A percentile compares a stretch with the other conserved stretches of the same genome.
phyloP scores from a whole-genome alignment of 768 basidiomycete species.

The Galerina marginata region DNA sequence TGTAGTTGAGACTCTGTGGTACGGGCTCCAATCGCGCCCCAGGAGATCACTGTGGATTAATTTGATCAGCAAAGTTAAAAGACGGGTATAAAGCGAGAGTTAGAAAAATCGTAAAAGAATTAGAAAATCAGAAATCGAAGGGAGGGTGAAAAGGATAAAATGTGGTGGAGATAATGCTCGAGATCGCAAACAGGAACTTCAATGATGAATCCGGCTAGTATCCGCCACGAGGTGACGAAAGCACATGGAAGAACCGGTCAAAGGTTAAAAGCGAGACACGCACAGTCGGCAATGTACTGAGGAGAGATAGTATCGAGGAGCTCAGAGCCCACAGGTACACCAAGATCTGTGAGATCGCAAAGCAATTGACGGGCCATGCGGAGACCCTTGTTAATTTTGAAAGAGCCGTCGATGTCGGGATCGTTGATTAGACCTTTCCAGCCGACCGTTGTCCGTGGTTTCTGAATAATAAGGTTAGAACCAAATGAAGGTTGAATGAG shows the following conservation, averaged over 20 bases:
- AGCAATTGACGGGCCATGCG: constrained; percentile 87
- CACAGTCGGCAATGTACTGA: constrained; percentile 82
- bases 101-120: constrained; percentile 7
- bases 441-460: constrained; percentile 96
- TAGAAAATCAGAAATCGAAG: not conserved
- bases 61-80: constrained; percentile 3
- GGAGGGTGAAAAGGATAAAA: not conserved
- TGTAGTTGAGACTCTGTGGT: constrained; percentile 98
- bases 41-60: constrained; percentile 65
- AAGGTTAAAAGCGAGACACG: constrained; percentile 25
- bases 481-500: not conserved
- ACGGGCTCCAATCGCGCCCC: constrained; percentile 97
- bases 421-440: constrained; percentile 98
- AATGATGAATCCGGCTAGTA: no score
- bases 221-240: not conserved
- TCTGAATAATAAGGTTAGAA: constrained; percentile 48
- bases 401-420: constrained; percentile 93
- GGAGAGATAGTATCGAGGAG: constrained; percentile 83
- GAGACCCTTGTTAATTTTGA: constrained; percentile 97
- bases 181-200: no score
- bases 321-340: constrained; percentile 94
- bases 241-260: not conserved
- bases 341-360: constrained; percentile 87
- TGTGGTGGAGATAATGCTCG: not conserved
- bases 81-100: not conserved